Evolutionary conservation across 2,329 filamentous ascomycete genomes (phyloP), one percentile per base, ranked within the genome.

Genomic region (Juglanconis sp.): DNA sequence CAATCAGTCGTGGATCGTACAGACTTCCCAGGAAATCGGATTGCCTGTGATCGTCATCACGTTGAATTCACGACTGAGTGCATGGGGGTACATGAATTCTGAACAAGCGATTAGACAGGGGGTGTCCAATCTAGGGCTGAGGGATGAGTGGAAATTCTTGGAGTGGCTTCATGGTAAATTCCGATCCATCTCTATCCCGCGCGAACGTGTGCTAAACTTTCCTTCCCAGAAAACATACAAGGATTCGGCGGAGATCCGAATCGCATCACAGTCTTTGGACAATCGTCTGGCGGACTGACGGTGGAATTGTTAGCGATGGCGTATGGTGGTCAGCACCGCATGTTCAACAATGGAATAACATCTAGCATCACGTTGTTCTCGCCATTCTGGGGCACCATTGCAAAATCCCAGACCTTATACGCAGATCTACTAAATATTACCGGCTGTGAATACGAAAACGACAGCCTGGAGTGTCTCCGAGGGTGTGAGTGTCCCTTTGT

Each of bases 221-320:
- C 30, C 3, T 4, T 3, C 17, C 17, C 24, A 53, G 51, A 53
- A 36, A 53, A 53, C 17, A 53, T 53, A 15, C 6, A 9, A 40
- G 51, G 51, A 4, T 53, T 53, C 11, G 51, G 51, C 10, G 51
- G 51, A 40, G 51, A 53, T 42, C 51, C 51, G 17, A 53, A 35
- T 15, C 35, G 51, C n/a, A 53, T 53, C 36, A 53, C 51, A 24
- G 51, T 53, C n/a, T 36, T 53, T 34, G 51, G 51, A 36, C 51
- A 53, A 31, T 53, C 51, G 11, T 53, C 51, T 1, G 51, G 51
- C 31, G 51, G 51, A 5, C 32, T 53, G 51, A 53, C 51, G 9
- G 51, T 53, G 51, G 51, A 53, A 53, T 40, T 53, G 51, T 36
- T 53, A 24, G 51, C 51, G 13, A 53, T 53, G 51, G 51, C 36